A percentile compares a stretch with the other conserved stretches of the same genome.
These are phyloP conservation scores for Marsdenia floribunda DNA, from an alignment of 257 asterid species.

Conservation along the genomic window DNA sequence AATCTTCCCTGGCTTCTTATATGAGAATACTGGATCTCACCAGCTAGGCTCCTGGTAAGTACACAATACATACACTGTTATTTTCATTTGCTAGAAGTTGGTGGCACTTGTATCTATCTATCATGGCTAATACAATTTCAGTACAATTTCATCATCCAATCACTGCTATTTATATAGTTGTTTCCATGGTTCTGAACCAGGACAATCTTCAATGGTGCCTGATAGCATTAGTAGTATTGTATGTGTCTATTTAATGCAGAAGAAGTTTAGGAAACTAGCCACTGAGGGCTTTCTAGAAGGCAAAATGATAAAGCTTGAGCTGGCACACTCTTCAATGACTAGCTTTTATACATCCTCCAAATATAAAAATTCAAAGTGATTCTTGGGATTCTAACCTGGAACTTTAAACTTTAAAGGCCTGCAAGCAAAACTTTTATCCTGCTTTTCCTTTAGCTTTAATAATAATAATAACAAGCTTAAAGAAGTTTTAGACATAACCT, in stretches of 20 bases:
- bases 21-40: constrained; percentile 78
- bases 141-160: neutral
- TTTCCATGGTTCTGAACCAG: neutral
- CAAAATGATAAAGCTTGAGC: neutral
- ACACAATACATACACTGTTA: too few relatives aligned
- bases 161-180: neutral
- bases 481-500: neutral
- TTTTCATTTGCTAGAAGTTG: neutral
- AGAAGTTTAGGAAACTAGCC: neutral
- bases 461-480: neutral
- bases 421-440: neutral
- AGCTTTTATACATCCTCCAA: neutral
- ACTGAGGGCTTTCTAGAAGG: neutral
- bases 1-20: constrained; percentile 80
- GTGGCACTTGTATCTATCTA: too few relatives aligned
- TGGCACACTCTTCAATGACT: neutral
- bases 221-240: neutral
- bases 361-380: neutral
- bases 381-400: constrained; percentile 12
- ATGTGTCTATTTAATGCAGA: neutral
- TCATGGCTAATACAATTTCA: neutral
- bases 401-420: neutral
- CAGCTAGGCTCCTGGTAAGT: constrained; percentile 74
- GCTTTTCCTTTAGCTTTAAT: neutral
- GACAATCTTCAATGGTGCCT: neutral